phyloP scores from a whole-genome alignment of 2,329 filamentous ascomycete species.

The Colletotrichum echinochloae region DNA sequence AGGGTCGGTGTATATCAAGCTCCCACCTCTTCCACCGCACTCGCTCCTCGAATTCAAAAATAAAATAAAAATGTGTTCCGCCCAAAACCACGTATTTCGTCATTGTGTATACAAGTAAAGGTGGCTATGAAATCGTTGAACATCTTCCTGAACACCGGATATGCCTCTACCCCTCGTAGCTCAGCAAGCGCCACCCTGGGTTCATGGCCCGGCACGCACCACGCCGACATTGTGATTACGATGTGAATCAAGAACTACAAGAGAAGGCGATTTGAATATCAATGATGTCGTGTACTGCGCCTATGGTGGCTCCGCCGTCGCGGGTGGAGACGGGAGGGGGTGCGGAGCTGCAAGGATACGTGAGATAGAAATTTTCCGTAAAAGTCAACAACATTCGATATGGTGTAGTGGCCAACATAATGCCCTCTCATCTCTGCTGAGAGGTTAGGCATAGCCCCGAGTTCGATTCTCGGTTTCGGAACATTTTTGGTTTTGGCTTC shows the following conservation, averaged over 20 bases:
- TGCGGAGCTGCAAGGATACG: background rate
- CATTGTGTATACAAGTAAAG: background rate
- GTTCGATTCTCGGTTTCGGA: slow-evolving; percentile 38
- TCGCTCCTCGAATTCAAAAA: too few relatives aligned
- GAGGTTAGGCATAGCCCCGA: slow-evolving; percentile 35
- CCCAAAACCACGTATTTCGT: background rate
- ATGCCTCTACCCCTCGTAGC: background rate
- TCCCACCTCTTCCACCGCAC: background rate
- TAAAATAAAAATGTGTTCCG: too few relatives aligned
- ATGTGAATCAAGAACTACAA: background rate
- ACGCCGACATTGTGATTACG: background rate
- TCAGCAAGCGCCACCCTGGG: background rate
- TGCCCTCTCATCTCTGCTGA: slow-evolving; percentile 12
- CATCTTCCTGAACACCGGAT: background rate
- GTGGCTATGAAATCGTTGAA: background rate
- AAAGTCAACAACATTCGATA: slow-evolving; percentile 6
- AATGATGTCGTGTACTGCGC: background rate
- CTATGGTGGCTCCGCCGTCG: background rate
- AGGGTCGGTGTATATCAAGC: background rate
- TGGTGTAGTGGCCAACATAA: slow-evolving; percentile 37
- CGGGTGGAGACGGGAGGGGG: background rate
- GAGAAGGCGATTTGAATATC: background rate
- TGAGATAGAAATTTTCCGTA: rapidly evolving
- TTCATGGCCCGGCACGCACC: background rate
- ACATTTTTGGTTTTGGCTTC: background rate